Evolutionary conservation across 2,329 filamentous ascomycete species (phyloP).

Genomic region (Botryosphaeria dothidea): DNA sequence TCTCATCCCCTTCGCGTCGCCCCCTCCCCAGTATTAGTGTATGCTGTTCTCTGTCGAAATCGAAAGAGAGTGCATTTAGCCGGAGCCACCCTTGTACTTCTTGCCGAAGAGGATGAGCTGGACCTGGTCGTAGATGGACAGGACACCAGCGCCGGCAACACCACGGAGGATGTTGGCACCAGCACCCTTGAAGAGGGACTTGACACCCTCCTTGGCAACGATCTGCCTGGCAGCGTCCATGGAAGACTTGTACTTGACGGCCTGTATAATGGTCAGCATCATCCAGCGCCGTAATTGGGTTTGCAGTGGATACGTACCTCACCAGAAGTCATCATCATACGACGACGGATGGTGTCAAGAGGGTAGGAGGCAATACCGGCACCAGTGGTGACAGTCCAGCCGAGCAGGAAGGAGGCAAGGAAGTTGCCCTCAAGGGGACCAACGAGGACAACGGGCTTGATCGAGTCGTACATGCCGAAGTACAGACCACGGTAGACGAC

Average conservation of each 20-base stretch:
- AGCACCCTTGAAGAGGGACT: conserved; percentile 99
- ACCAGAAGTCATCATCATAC: conserved; percentile 99
- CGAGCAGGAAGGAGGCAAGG: conserved; percentile 97
- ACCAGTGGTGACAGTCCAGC: conserved; percentile 99
- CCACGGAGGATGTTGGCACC: conserved; percentile 99
- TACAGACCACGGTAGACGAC: conserved; percentile 99
- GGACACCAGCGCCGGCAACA: conserved; percentile 99
- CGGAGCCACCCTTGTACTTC: conserved; percentile 78
- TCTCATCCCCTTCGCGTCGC: conserved; percentile 27
- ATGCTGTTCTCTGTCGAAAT: background rate
- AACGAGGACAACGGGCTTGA: conserved; percentile 97
- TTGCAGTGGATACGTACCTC: conserved; percentile 52
- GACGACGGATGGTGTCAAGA: conserved; percentile 99
- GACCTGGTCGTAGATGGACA: conserved; percentile 99
- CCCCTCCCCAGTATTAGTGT: conserved; percentile 11
- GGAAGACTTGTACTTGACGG: conserved; percentile 99
- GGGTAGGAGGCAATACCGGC: conserved; percentile 99
- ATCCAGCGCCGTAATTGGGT: background rate
- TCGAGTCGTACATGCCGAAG: conserved; percentile 99
- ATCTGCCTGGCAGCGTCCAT: conserved; percentile 96
- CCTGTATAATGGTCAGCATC: conserved; percentile 56
- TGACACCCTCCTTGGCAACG: conserved; percentile 90
- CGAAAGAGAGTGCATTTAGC: conserved; percentile 36
- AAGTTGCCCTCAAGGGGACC: conserved; percentile 96
- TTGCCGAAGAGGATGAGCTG: conserved; percentile 99